Evolutionary conservation across 192 early-diverging fungal species (phyloP).

Genomic region (Allomyces arbusculus): DNA sequence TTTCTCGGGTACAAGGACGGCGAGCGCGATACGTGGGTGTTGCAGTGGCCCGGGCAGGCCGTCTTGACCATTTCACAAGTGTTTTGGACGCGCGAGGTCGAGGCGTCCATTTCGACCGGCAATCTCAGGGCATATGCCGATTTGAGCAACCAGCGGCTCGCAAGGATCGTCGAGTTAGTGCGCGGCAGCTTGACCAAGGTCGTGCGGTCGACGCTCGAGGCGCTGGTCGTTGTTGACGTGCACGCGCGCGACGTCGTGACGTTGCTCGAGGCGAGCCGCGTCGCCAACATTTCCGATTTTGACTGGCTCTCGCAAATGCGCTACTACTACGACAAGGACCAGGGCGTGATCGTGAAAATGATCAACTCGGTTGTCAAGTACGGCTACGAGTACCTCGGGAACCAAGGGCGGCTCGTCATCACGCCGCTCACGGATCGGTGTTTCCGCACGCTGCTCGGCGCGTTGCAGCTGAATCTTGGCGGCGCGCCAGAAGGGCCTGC

Average conservation of each 20-base stretch:
- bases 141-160: conserved; percentile 45
- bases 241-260: conserved; percentile 90
- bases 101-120: conserved; percentile 23
- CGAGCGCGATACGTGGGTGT: conserved; percentile 46
- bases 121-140: conserved; percentile 29
- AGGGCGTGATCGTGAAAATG: conserved; percentile 62
- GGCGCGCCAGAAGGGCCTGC: conserved; percentile 97
- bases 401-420: conserved; percentile 89
- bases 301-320: conserved; percentile 91
- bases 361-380: conserved; percentile 85
- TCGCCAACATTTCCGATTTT: conserved; percentile 52
- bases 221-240: conserved; percentile 93
- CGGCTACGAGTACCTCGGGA: conserved; percentile 95
- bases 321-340: conserved; percentile 56
- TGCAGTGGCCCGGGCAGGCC: conserved; percentile 76
- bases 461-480: conserved; percentile 81
- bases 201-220: conserved; percentile 83
- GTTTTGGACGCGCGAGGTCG: conserved; percentile 75
- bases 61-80: conserved; percentile 76
- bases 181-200: conserved; percentile 61
- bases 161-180: conserved; percentile 78
- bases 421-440: conserved; percentile 97
- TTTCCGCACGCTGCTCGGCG: conserved; percentile 94
- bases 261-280: conserved; percentile 24
- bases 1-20: conserved; percentile 23